These are phyloP conservation scores for Amborella trichopoda DNA, from an alignment of 164 flowering plant genomes.

Conservation along the genomic window DNA sequence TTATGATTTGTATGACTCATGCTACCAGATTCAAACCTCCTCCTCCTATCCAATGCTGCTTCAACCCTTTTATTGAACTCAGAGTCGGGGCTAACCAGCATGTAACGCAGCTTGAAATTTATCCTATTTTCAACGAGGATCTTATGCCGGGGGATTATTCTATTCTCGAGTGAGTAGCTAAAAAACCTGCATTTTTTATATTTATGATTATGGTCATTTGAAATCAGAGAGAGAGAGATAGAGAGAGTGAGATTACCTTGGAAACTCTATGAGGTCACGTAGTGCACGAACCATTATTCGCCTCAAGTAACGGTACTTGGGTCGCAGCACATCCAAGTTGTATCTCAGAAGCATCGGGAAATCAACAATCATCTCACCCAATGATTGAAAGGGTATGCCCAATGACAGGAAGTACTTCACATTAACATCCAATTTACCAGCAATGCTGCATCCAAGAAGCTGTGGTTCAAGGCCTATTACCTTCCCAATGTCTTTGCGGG, in stretches of 20 bases:
- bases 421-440: conserved; percentile 57
- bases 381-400: conserved; percentile 37
- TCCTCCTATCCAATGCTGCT: conserved; percentile 51
- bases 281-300: conserved; percentile 79
- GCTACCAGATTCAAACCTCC: conserved; percentile 41
- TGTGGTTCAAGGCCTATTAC: conserved; percentile 80
- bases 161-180: conserved; percentile 78
- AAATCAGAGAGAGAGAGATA: too few species aligned
- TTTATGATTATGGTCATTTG: too few species aligned
- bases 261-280: conserved; percentile 81
- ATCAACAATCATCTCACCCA: conserved; percentile 87
- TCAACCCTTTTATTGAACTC: conserved; percentile 48
- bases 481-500: conserved; percentile 56
- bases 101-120: conserved; percentile 65
- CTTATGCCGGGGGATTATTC: conserved; percentile 77
- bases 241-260: too few species aligned
- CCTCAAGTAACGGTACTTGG: conserved; percentile 77
- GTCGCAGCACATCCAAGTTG: conserved; percentile 66
- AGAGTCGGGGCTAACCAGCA: conserved; percentile 61
- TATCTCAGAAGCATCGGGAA: conserved; percentile 82
- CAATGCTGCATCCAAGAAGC: conserved; percentile 81
- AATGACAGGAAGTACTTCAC: conserved; percentile 82
- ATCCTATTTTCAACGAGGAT: conserved; percentile 54
- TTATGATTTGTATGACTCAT: too few species aligned
- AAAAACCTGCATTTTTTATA: conserved; percentile 44